phyloP scores from a whole-genome alignment of 2,329 filamentous ascomycete species.

The Colletotrichum phormii region DNA sequence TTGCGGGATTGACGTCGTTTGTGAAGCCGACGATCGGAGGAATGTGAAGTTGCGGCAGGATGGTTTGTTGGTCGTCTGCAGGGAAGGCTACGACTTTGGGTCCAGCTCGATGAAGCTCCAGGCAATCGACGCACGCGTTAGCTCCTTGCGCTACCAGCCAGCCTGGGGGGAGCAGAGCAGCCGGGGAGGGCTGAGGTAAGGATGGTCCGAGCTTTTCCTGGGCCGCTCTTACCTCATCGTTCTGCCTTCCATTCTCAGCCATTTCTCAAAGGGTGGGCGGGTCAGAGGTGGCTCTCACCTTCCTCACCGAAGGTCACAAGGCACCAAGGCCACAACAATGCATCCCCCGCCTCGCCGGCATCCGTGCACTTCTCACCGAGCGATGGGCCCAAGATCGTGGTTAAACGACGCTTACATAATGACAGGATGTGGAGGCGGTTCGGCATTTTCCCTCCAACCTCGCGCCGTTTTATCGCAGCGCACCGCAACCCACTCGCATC shows the following conservation, averaged over 20 bases:
- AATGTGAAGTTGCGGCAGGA: conserved; percentile 7
- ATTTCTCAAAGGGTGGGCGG: not conserved
- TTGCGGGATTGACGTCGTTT: not conserved
- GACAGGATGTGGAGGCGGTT: conserved; percentile 20
- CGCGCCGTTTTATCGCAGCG: conserved; percentile 35
- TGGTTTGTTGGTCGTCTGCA: conserved; percentile 30
- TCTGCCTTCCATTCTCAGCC: not conserved
- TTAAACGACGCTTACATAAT: conserved; percentile 29
- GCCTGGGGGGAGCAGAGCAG: conserved; percentile 16
- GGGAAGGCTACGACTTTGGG: conserved; percentile 31
- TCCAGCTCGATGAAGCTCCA: conserved; percentile 38
- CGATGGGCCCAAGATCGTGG: conserved; percentile 11
- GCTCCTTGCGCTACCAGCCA: conserved; percentile 32
- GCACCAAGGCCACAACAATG: conserved; percentile 6
- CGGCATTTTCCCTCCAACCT: conserved; percentile 37
- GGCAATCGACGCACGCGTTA: conserved; percentile 41
- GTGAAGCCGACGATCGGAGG: conserved; percentile 20
- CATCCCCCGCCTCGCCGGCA: not conserved
- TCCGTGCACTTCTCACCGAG: conserved; percentile 8
- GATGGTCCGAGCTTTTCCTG: conserved; percentile 30
- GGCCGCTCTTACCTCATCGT: conserved; percentile 3
- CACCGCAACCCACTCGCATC: conserved; percentile 29
- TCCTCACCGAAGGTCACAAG: not conserved
- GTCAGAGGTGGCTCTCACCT: not conserved
- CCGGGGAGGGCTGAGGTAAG: conserved; percentile 24